Conservation (phyloP, 2,329 filamentous ascomycete genomes). For the Stagonosporopsis chrysanthemi region DNA sequence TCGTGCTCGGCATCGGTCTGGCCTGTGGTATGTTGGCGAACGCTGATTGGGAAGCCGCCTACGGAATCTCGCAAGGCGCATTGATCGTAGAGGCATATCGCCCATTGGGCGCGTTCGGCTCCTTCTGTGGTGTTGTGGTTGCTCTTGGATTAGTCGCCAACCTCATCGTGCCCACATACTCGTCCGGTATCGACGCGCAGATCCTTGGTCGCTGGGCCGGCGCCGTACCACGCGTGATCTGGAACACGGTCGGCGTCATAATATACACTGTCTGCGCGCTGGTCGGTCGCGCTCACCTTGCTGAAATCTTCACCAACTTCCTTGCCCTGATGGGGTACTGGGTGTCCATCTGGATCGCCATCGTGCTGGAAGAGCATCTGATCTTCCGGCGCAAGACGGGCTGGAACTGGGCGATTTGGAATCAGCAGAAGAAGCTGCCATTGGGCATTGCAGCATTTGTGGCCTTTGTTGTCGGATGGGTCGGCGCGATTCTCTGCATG, state of each 20-base stretch:
- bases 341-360: slow-evolving; percentile 70
- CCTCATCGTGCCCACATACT: slow-evolving; percentile 69
- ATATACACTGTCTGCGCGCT: slow-evolving; percentile 71
- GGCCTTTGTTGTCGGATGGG: slow-evolving; percentile 71
- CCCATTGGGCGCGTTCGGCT: slow-evolving; percentile 68
- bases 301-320: slow-evolving; percentile 73
- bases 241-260: slow-evolving; percentile 68
- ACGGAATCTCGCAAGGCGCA: slow-evolving; percentile 66
- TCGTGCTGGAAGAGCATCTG: slow-evolving; percentile 67
- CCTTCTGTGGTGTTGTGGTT: slow-evolving; percentile 70
- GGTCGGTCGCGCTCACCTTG: slow-evolving; percentile 66
- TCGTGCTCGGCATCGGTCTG: slow-evolving; percentile 68
- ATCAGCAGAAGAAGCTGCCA: slow-evolving; percentile 65
- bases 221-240: slow-evolving; percentile 67
- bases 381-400: slow-evolving; percentile 63
- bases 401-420: slow-evolving; percentile 70
- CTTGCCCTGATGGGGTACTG: slow-evolving; percentile 75
- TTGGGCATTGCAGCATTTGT: slow-evolving; percentile 67
- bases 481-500: slow-evolving; percentile 71
- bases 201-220: slow-evolving; percentile 67
- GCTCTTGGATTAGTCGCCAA: slow-evolving; percentile 72
- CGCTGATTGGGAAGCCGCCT: slow-evolving; percentile 64
- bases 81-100: slow-evolving; percentile 69
- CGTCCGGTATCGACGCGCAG: slow-evolving; percentile 72
- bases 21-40: slow-evolving; percentile 64